phyloP scores from a whole-genome alignment of 306 rosid genomes.

The Crotalaria pallida region DNA sequence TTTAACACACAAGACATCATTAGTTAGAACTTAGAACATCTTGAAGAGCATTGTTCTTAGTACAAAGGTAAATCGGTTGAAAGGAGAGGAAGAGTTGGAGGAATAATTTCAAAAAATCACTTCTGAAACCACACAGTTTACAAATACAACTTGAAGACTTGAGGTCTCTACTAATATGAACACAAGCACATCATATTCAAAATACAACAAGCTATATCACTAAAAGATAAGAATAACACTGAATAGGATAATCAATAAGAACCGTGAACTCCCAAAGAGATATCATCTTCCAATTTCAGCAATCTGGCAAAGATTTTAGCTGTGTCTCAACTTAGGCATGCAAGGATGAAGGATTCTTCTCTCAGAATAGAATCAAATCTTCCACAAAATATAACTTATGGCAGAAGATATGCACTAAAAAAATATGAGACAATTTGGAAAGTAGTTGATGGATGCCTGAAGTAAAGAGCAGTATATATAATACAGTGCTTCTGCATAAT shows the following conservation, averaged over 20 bases:
- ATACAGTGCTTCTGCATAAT: background rate
- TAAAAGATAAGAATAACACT: background rate
- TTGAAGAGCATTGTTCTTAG: too few relatives aligned
- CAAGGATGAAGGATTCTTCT: conserved; percentile 11
- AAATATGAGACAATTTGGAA: background rate
- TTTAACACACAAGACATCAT: too few relatives aligned
- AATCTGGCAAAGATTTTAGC: background rate
- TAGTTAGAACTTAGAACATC: too few relatives aligned
- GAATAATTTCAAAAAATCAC: background rate
- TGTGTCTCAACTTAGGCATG: conserved; percentile 1
- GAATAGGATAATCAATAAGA: background rate
- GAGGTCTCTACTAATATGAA: conserved; percentile 9
- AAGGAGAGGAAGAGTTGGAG: background rate
- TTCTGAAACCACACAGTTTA: conserved; percentile 5
- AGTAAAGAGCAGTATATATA: background rate
- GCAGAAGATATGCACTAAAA: background rate
- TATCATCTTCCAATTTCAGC: background rate
- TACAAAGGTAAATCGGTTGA: too few relatives aligned
- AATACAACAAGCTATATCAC: background rate
- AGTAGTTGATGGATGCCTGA: background rate
- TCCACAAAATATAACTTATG: background rate
- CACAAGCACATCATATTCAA: conserved; percentile 7
- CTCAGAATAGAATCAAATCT: background rate
- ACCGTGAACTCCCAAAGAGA: background rate
- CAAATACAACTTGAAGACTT: background rate